A percentile compares a stretch with the other conserved stretches of the same genome.
Conservation (phyloP, 345 rosid species). For the Combretum micranthum region DNA sequence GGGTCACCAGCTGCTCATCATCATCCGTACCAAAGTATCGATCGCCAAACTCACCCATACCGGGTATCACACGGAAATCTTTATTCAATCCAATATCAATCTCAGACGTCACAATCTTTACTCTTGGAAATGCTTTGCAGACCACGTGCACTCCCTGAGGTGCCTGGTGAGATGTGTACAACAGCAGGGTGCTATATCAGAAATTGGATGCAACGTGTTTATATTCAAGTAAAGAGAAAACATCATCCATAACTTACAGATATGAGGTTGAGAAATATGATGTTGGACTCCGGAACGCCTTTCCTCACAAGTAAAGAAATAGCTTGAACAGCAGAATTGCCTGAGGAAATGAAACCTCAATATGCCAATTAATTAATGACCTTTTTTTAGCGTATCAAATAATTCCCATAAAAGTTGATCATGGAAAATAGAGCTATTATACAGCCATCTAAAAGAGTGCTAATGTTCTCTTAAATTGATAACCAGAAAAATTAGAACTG, state of each 20-base stretch:
- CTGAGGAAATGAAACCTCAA: conserved; percentile 20
- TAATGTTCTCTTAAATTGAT: background rate
- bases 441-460: background rate
- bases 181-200: too few relatives aligned
- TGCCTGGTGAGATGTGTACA: conserved; percentile 40
- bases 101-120: conserved; percentile 98
- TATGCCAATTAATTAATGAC: background rate
- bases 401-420: background rate
- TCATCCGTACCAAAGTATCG: conserved; percentile 96
- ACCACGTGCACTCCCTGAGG: conserved; percentile 99
- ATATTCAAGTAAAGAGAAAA: too few relatives aligned
- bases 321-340: conserved; percentile 96
- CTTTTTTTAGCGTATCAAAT: background rate
- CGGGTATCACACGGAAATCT: conserved; percentile 93
- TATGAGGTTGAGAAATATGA: conserved; percentile 93
- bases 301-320: conserved; percentile 73
- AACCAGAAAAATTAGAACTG: background rate
- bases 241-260: conserved; percentile 44
- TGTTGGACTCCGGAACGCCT: conserved; percentile 88
- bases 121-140: conserved; percentile 80
- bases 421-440: too few relatives aligned
- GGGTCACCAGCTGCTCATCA: conserved; percentile 39
- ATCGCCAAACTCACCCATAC: conserved; percentile 98
- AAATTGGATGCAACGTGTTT: too few relatives aligned
- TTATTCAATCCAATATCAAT: conserved; percentile 82